These are phyloP conservation scores for Saccharomyces cerevisiae DNA, from an alignment of 805 yeast species.

Conservation along the genomic window DNA sequence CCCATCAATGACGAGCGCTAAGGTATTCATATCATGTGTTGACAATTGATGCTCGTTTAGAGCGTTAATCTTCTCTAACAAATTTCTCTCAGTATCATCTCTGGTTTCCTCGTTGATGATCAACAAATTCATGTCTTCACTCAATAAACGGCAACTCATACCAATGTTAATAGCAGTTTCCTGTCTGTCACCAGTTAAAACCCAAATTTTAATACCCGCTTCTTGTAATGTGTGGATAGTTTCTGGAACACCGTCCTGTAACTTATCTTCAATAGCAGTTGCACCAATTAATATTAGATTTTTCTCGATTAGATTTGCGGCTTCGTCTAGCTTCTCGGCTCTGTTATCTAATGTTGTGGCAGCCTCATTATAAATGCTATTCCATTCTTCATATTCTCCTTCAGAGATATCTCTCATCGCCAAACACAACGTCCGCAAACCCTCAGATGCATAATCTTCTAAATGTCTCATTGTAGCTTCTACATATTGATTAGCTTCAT, in stretches of 20 bases:
- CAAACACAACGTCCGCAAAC: conserved; percentile 87
- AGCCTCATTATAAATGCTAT: conserved; percentile 59
- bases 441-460: conserved; percentile 95
- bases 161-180: conserved; percentile 98
- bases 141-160: conserved; percentile 88
- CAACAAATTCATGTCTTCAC: conserved; percentile 92
- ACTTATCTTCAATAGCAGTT: conserved; percentile 95
- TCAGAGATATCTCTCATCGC: conserved; percentile 77
- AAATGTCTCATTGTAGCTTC: conserved; percentile 76
- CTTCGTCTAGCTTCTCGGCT: conserved; percentile 68
- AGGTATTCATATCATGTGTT: conserved; percentile 59
- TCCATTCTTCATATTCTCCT: conserved; percentile 70
- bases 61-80: conserved; percentile 68
- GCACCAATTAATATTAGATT: conserved; percentile 83
- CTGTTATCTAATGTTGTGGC: conserved; percentile 74
- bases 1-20: conserved; percentile 92
- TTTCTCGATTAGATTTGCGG: conserved; percentile 80
- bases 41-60: conserved; percentile 58
- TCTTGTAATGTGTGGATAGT: conserved; percentile 90
- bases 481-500: conserved; percentile 65
- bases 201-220: conserved; percentile 98
- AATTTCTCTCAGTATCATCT: conserved; percentile 66
- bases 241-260: conserved; percentile 98
- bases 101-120: conserved; percentile 80
- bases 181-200: conserved; percentile 94